Evolutionary conservation across 192 early-diverging fungal genomes (phyloP), one percentile per base, ranked within the genome.

Genomic region (Tieghemiomyces parasiticus): DNA sequence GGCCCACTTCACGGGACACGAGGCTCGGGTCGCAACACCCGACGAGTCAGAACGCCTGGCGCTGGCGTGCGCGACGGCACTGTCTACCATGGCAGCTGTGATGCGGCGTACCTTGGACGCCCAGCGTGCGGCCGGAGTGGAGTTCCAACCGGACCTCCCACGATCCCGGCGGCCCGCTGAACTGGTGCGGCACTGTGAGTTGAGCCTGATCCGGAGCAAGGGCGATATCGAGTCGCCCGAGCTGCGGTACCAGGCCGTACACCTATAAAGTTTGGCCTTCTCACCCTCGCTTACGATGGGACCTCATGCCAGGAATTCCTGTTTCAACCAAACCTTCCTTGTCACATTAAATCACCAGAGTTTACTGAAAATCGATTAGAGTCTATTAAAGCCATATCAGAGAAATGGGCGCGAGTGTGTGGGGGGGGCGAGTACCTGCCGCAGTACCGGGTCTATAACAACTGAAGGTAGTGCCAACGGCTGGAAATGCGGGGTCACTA

Each of bases 61-160:
- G 25, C 26, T 51, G 49, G 88, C 88, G 0, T 83, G 83, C 59
- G 83, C 82, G 55, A 69, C 76, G 53, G 85, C 86, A 0, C 78
- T 86, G 0, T 74, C 77, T 3, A 78, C 82, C 0, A 83, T 86
- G 66, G 81, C 85, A 34, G 81, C 78, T 2, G 80, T 95, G 4
- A 76, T 90, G 42, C 61, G 70, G 25, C 73, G 77, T 44, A 92
- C 89, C 4, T 74, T 64, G 59, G 55, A 63, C 48, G 54, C 63
- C 33, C 81, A 82, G 61, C 25, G 38, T 49, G 35, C 46, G 4
- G 67, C 63, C 0, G 52, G 62, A 14, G 42, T 35, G 14, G 63
- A 44, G 35, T 51, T 46, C 33, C 55, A 46, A 48, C 60, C 51
- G 60, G 68, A 55, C 49, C 64, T 52, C 62, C 68, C 26, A 25